A percentile compares a stretch with the other conserved stretches of the same genome.
These are phyloP conservation scores for Plasmodium sp. DNA, from an alignment of 169 alveolate species.

Conservation along the genomic window DNA sequence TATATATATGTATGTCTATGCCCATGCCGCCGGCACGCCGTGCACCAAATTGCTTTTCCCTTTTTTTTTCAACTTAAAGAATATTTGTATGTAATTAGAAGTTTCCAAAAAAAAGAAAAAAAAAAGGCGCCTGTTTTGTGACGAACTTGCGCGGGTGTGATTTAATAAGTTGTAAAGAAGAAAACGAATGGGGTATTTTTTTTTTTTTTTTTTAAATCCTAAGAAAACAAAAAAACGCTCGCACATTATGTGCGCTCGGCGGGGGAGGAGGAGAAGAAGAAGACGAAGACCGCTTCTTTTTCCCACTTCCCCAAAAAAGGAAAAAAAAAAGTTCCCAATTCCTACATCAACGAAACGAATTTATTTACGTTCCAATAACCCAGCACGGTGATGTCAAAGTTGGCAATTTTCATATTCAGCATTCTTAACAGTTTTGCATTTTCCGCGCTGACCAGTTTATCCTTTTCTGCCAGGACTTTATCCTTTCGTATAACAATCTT, in stretches of 20 bases:
- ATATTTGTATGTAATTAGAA: neutral
- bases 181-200: neutral
- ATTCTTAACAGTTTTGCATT: slow-evolving; percentile 70
- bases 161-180: neutral
- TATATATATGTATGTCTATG: neutral
- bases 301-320: neutral
- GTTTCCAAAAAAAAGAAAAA: neutral
- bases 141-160: neutral
- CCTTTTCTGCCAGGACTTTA: slow-evolving; percentile 65
- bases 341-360: slow-evolving; percentile 41
- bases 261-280: neutral
- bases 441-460: slow-evolving; percentile 49
- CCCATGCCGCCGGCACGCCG: neutral
- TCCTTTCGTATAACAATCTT: slow-evolving; percentile 65
- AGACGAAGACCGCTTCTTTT: neutral
- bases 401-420: slow-evolving; percentile 72
- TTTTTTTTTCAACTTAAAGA: neutral
- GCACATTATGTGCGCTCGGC: neutral
- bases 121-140: neutral
- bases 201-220: neutral
- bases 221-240: neutral
- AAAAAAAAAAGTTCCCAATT: neutral
- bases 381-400: slow-evolving; percentile 66
- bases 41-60: neutral
- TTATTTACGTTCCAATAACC: slow-evolving; percentile 53